phyloP scores from a whole-genome alignment of 805 yeast species.

The Debaryomyces prosopidis region DNA sequence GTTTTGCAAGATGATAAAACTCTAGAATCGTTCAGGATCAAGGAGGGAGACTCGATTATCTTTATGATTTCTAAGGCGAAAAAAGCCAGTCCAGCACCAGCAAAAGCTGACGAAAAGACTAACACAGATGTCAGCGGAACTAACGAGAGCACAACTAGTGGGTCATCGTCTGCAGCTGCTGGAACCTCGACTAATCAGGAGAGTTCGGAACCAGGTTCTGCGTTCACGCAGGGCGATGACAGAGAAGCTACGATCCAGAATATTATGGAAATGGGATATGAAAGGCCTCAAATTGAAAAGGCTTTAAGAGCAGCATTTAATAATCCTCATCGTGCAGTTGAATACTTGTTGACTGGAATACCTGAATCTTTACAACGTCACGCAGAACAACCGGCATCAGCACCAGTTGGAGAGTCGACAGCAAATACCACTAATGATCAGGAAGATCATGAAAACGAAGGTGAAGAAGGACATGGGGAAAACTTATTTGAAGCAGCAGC shows the following conservation, averaged over 20 bases:
- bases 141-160: conserved; percentile 8
- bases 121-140: conserved; percentile 17
- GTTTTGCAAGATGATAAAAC: conserved; percentile 83
- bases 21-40: conserved; percentile 69
- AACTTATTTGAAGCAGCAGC: conserved; percentile 58
- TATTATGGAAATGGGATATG: conserved; percentile 96
- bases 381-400: conserved; percentile 19
- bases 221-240: conserved; percentile 74
- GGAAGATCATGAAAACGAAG: conserved; percentile 31
- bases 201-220: conserved; percentile 40
- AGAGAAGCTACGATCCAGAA: conserved; percentile 77
- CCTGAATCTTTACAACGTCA: conserved; percentile 60
- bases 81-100: conserved; percentile 25
- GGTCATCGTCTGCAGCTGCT: conserved; percentile 6
- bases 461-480: conserved; percentile 33
- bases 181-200: conserved; percentile 12
- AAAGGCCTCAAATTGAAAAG: conserved; percentile 79
- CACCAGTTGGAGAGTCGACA: conserved; percentile 21
- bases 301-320: conserved; percentile 95
- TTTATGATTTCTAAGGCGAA: conserved; percentile 74
- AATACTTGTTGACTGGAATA: conserved; percentile 85
- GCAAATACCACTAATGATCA: conserved; percentile 18
- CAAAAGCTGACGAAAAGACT: conserved; percentile 13
- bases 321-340: conserved; percentile 98
- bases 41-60: conserved; percentile 84